Conservation (phyloP, 805 yeast genomes). For the Wickerhamomyces bovis region DNA sequence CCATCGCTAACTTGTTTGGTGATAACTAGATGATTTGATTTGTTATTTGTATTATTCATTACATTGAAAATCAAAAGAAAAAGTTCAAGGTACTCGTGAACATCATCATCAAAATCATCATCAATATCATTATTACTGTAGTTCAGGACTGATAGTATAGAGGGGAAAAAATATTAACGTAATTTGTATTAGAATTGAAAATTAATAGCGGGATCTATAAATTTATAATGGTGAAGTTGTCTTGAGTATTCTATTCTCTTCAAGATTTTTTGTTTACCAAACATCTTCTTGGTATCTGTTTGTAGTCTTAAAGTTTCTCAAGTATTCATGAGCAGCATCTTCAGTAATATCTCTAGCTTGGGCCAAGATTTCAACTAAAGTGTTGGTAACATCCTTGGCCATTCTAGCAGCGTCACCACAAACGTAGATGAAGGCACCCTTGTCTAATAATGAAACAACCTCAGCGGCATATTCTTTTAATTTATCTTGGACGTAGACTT, state of each 20-base stretch:
- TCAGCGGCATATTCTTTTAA: conserved; percentile 45
- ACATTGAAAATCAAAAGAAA: background rate
- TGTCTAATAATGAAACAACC: conserved; percentile 39
- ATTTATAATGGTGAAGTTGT: background rate
- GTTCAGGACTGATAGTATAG: no score
- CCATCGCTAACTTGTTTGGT: conserved; percentile 53
- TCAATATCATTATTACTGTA: no score
- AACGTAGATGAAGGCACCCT: conserved; percentile 87
- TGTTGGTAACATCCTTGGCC: conserved; percentile 88
- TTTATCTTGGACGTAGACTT: conserved; percentile 81
- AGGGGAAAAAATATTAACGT: background rate
- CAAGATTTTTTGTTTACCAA: conserved; percentile 58
- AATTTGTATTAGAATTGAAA: background rate
- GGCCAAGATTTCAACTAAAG: conserved; percentile 58
- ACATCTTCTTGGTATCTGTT: conserved; percentile 97
- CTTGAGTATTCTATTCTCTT: no score
- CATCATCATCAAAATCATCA: no score
- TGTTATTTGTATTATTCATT: background rate
- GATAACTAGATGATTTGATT: conserved; percentile 19
- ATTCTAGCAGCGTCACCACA: conserved; percentile 96
- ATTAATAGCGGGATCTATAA: background rate
- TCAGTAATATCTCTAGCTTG: conserved; percentile 56
- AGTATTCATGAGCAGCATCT: conserved; percentile 67
- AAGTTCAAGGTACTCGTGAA: background rate
- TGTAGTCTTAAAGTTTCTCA: conserved; percentile 72